A percentile compares a stretch with the other conserved stretches of the same genome.
phyloP scores from a whole-genome alignment of 805 yeast genomes.

The Schwanniomyces pseudopolymorphus region DNA sequence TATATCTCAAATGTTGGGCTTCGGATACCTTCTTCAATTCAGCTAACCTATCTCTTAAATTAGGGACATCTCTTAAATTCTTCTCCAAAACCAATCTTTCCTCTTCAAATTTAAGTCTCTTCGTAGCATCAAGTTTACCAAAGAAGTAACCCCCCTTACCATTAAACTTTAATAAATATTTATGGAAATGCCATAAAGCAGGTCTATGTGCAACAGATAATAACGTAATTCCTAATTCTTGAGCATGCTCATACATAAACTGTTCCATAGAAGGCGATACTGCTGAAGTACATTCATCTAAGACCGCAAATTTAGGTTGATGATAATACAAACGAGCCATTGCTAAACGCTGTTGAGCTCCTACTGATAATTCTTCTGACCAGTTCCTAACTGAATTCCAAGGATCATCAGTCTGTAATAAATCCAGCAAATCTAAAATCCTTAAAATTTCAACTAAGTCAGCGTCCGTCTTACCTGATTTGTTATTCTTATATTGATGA shows the following conservation, averaged over 20 bases:
- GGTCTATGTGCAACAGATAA: conserved; percentile 92
- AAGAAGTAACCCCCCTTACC: conserved; percentile 73
- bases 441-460: conserved; percentile 54
- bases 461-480: conserved; percentile 41
- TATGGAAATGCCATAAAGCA: conserved; percentile 90
- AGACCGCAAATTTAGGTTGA: conserved; percentile 87
- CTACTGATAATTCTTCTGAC: conserved; percentile 85
- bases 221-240: conserved; percentile 72
- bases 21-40: conserved; percentile 57
- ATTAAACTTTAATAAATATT: conserved; percentile 76
- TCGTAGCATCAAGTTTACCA: conserved; percentile 66
- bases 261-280: conserved; percentile 90
- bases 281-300: conserved; percentile 95
- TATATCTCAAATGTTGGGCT: conserved; percentile 39
- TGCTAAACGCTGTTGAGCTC: conserved; percentile 91
- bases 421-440: conserved; percentile 59
- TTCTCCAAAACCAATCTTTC: conserved; percentile 72
- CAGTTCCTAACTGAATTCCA: conserved; percentile 74
- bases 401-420: conserved; percentile 44
- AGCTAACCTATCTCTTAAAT: conserved; percentile 61
- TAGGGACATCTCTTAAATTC: conserved; percentile 67
- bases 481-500: conserved; percentile 46
- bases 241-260: conserved; percentile 83
- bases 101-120: conserved; percentile 72
- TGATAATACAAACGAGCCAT: conserved; percentile 92